Conservation (phyloP, 140 eudicot species). For the Anethum foeniculum region DNA sequence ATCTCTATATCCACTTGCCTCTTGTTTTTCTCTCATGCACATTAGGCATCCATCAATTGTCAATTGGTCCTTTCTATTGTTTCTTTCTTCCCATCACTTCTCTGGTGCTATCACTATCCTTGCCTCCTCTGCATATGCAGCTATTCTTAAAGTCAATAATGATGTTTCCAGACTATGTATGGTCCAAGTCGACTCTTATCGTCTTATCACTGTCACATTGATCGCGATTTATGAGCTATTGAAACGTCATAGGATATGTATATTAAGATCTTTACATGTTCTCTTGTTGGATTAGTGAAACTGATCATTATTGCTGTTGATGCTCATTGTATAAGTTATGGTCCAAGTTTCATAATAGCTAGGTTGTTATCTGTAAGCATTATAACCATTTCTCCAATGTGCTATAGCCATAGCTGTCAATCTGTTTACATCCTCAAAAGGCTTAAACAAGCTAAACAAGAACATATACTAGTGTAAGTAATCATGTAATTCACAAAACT, state of each 20-base stretch:
- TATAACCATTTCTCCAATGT: neutral
- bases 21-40: neutral
- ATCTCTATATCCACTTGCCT: slow-evolving; percentile 3
- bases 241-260: neutral
- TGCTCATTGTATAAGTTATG: neutral
- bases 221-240: neutral
- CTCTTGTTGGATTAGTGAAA: neutral
- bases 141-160: slow-evolving; percentile 1
- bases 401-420: neutral
- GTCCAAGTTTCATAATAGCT: neutral
- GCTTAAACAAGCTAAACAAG: neutral
- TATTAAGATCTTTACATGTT: neutral
- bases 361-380: neutral
- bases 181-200: neutral
- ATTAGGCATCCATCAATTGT: neutral
- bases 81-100: slow-evolving; percentile 4
- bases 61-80: neutral
- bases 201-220: neutral
- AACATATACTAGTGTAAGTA: slow-evolving; percentile 15
- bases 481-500: slow-evolving; percentile 16
- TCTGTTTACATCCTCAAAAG: neutral
- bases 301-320: neutral
- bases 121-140: neutral
- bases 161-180: neutral
- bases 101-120: neutral